Percentiles rank a stretch among this genome's conserved stretches.
These are phyloP conservation scores for Gloeopeniophorella convolvens DNA, from an alignment of 768 basidiomycete genomes.

Conservation along the genomic window DNA sequence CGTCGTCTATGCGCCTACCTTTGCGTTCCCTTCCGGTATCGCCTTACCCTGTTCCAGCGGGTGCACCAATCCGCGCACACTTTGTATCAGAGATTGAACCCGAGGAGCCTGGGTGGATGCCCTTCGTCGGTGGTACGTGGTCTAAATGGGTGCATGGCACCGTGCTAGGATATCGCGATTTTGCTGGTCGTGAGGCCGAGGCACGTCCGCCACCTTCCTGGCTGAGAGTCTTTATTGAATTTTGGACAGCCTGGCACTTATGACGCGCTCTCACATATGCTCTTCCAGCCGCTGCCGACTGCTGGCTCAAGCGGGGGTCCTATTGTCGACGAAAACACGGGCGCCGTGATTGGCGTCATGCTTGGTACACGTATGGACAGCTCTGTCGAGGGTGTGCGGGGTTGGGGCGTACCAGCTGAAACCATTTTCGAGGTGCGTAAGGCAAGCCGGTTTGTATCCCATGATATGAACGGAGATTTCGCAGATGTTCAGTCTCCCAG, in stretches of 20 bases:
- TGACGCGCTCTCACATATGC: conserved; percentile 51
- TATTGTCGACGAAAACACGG: conserved; percentile 52
- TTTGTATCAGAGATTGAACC: conserved; percentile 43
- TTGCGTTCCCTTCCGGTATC: conserved; percentile 50
- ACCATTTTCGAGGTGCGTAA: conserved; percentile 51
- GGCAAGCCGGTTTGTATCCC: background rate
- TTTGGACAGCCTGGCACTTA: conserved; percentile 55
- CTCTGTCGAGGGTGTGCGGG: conserved; percentile 44
- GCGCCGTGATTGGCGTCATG: conserved; percentile 59
- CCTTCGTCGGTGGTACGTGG: conserved; percentile 49
- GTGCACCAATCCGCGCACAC: conserved; percentile 44
- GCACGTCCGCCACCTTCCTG: conserved; percentile 36
- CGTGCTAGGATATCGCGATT: conserved; percentile 54
- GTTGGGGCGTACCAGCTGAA: conserved; percentile 61
- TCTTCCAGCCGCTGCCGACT: conserved; percentile 48
- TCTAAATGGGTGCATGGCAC: conserved; percentile 46
- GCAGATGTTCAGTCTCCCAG: conserved; percentile 52
- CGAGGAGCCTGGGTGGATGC: conserved; percentile 34
- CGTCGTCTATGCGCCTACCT: conserved; percentile 16
- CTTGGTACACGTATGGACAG: conserved; percentile 55
- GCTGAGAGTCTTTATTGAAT: too few species aligned
- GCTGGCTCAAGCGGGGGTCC: conserved; percentile 68
- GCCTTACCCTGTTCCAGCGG: conserved; percentile 49
- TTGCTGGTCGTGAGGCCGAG: conserved; percentile 49
- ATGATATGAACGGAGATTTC: background rate